A percentile compares a stretch with the other conserved stretches of the same genome.
phyloP scores from a whole-genome alignment of 202 grass and related monocot species.

The Digitaria exilis region DNA sequence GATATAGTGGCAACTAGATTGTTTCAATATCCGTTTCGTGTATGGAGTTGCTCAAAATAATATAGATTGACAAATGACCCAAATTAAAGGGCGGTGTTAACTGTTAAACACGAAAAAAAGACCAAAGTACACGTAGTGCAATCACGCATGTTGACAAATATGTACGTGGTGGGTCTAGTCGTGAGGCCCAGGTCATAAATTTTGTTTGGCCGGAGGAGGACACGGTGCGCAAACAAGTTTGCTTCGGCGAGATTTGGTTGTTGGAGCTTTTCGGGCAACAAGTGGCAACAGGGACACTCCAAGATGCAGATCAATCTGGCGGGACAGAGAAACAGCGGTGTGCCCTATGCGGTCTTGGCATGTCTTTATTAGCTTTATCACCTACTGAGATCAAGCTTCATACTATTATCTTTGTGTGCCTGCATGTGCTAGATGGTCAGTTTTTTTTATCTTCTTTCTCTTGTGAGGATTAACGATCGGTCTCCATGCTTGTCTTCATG shows the following conservation, averaged over 20 bases:
- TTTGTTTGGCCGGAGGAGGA: constrained; percentile 2
- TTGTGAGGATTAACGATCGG: not conserved
- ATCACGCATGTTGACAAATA: not conserved
- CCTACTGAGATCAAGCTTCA: not conserved
- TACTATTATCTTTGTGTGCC: not conserved
- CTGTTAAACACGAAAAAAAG: too few relatives aligned
- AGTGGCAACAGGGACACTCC: not conserved
- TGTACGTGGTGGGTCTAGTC: constrained; percentile 10
- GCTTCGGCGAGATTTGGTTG: constrained; percentile 3
- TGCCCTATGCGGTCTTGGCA: not conserved
- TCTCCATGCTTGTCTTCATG: not conserved
- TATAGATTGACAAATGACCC: not conserved
- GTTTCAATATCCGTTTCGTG: not conserved
- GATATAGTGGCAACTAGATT: not conserved
- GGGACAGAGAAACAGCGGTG: constrained; percentile 2
- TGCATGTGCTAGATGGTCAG: not conserved
- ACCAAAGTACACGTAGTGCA: not conserved
- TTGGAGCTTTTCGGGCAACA: constrained; percentile 20
- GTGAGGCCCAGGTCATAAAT: not conserved
- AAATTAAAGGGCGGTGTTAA: not conserved
- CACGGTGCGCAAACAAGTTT: not conserved
- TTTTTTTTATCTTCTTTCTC: not conserved
- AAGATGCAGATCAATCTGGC: not conserved
- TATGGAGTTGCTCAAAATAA: not conserved
- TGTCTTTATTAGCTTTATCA: not conserved